Percentiles rank a stretch among this genome's conserved stretches.
These are phyloP conservation scores for Pleurotus djamor DNA, from an alignment of 768 basidiomycete species.

Conservation along the genomic window DNA sequence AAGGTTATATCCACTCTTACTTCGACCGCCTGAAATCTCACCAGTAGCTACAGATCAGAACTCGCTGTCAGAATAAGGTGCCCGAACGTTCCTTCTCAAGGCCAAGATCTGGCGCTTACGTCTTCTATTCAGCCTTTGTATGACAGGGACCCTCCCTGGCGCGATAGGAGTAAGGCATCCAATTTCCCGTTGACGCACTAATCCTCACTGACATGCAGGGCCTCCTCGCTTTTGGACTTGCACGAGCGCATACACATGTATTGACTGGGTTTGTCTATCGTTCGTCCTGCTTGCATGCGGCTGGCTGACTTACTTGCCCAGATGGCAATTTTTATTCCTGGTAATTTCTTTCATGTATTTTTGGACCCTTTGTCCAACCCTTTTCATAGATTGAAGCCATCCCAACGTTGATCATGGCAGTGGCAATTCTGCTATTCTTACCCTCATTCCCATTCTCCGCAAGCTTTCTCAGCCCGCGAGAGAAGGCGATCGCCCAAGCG, in stretches of 20 bases:
- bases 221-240: slow-evolving; percentile 54
- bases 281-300: slow-evolving; percentile 10
- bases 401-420: slow-evolving; percentile 52
- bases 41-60: slow-evolving; percentile 31
- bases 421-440: slow-evolving; percentile 44
- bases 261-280: slow-evolving; percentile 29
- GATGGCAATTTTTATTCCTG: slow-evolving; percentile 62
- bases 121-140: slow-evolving; percentile 37
- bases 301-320: slow-evolving; percentile 16
- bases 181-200: not conserved
- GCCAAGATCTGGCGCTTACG: not conserved
- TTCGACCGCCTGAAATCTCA: not conserved
- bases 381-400: slow-evolving; percentile 48
- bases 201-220: slow-evolving; percentile 28
- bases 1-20: not conserved
- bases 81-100: not conserved
- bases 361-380: not conserved
- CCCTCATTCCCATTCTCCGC: slow-evolving; percentile 57
- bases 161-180: slow-evolving; percentile 42
- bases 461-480: slow-evolving; percentile 47
- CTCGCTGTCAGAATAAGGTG: slow-evolving; percentile 50
- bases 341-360: slow-evolving; percentile 17
- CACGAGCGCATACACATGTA: slow-evolving; percentile 45
- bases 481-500: slow-evolving; percentile 57
- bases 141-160: slow-evolving; percentile 58